Percentiles rank a stretch among this genome's conserved stretches.
These are phyloP conservation scores for Hymenoscyphus linearis DNA, from an alignment of 2,329 filamentous ascomycete genomes.

Conservation along the genomic window DNA sequence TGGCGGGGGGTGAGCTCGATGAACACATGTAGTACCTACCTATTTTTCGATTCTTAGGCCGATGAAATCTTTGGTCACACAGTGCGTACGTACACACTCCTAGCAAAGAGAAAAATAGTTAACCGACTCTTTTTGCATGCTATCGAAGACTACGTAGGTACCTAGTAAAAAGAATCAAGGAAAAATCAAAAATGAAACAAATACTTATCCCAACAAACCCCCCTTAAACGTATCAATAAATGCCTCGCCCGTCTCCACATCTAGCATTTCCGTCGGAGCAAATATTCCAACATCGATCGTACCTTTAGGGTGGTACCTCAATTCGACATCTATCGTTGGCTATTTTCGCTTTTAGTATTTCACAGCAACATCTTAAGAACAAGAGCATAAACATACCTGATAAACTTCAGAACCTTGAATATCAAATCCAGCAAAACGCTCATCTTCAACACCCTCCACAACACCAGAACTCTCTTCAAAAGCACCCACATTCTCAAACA, in stretches of 20 bases:
- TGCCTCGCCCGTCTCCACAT: conserved; percentile 18
- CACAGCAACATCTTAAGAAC: conserved; percentile 1
- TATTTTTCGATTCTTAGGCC: too few relatives aligned
- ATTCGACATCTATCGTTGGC: conserved; percentile 31
- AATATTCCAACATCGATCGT: conserved; percentile 30
- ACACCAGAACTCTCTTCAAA: conserved; percentile 10
- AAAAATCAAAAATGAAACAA: neutral
- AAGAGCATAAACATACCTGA: conserved; percentile 18
- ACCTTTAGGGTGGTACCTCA: conserved; percentile 20
- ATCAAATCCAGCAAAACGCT: neutral
- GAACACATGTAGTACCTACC: too few relatives aligned
- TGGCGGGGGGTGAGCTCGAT: too few relatives aligned
- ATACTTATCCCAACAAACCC: neutral
- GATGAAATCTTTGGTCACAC: too few relatives aligned
- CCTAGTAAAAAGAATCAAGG: neutral
- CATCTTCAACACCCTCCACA: conserved; percentile 9
- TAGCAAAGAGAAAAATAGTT: too few relatives aligned
- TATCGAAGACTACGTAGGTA: too few relatives aligned
- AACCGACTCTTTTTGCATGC: too few relatives aligned
- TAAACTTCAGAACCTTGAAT: conserved; percentile 16
- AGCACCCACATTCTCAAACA: conserved; percentile 12
- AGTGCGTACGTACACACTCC: too few relatives aligned
- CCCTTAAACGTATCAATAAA: conserved; percentile 20
- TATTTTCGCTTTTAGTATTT: conserved; percentile 10
- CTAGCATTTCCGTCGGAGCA: conserved; percentile 22